These are phyloP conservation scores for Inga oerstediana DNA, from an alignment of 306 rosid species.

Conservation along the genomic window DNA sequence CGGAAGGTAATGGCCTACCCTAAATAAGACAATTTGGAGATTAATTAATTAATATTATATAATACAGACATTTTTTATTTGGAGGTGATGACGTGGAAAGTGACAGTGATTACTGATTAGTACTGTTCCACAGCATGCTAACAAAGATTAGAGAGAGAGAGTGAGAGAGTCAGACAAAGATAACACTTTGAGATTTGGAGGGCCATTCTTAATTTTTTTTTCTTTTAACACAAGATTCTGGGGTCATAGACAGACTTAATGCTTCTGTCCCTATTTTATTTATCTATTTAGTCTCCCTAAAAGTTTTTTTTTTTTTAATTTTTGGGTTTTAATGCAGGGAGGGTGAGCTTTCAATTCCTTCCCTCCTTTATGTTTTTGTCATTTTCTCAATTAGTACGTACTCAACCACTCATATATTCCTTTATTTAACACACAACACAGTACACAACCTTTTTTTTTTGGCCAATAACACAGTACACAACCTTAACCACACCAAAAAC, in stretches of 20 bases:
- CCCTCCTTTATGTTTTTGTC: constrained; percentile 67
- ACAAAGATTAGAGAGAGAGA: constrained; percentile 41
- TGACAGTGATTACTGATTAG: constrained; percentile 39
- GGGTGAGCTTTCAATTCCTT: constrained; percentile 69
- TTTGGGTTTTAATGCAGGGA: constrained; percentile 55
- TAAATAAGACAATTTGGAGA: constrained; percentile 2
- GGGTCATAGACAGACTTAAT: constrained; percentile 46
- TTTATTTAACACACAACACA: constrained; percentile 9
- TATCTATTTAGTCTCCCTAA: constrained; percentile 5
- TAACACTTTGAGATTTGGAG: constrained; percentile 49
- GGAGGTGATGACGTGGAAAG: constrained; percentile 51
- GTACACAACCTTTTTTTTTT: constrained; percentile 20
- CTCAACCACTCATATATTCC: too few relatives aligned
- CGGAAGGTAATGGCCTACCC: not conserved
- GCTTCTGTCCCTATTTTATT: constrained; percentile 58
- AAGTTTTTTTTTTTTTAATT: not conserved
- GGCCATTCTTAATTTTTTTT: not conserved
- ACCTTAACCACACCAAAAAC: constrained; percentile 41
- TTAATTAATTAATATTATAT: not conserved
- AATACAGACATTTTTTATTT: not conserved
- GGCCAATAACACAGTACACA: constrained; percentile 15
- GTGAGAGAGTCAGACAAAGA: constrained; percentile 6
- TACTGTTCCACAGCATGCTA: constrained; percentile 56
- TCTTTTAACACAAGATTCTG: constrained; percentile 70
- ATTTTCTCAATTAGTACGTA: constrained; percentile 38